Evolutionary conservation across 495 filamentous ascomycete species (phyloP), one percentile per base, ranked within the genome.

Genomic region (Trichoderma reesei): DNA sequence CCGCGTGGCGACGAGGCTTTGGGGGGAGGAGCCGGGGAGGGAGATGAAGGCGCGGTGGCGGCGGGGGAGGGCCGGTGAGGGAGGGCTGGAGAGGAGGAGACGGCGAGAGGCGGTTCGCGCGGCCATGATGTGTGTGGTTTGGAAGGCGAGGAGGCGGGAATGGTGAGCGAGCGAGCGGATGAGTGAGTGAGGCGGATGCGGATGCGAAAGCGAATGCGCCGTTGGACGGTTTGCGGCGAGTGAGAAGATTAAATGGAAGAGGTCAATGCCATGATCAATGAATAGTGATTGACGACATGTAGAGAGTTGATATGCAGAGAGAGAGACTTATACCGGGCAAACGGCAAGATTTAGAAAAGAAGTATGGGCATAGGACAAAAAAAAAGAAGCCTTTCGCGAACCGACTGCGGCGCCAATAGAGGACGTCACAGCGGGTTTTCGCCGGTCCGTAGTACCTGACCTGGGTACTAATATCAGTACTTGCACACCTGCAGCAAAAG

Each of bases 1-100:
- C 66, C 90, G 88, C 51, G 82, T 79, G 20, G 90, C 90, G 65
- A 80, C 82, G 67, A 97, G 83, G 68, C 78, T 84, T 67, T 85
- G 83, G 0, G 79, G 67, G 34, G 72, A 62, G 61, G 71, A 63
- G 33, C 68, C 65, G 56, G 78, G 70, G 63, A 78, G 72, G 60
- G 73, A 75, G 67, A 79, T 67, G 72, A 80, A 79, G 65, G 72
- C 63, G 26, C 70, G 76, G n/a, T n/a, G n/a, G 36, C 61, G 66
- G 6, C 9, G 34, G 20, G 34, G 20, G 1, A 8, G n/a, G 14
- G 8, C 4, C 6, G 38, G 11, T 39, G 38, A 39, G 11, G 38
- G 6, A 39, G 38, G 11, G 38, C 38, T 39, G 38, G 38, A 11
- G 26, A 26, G 31, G 10, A n/a, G 51, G 11, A 56, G 51, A 10